These are phyloP conservation scores for Marsdenia floribunda DNA, from an alignment of 257 asterid species.

Conservation along the genomic window DNA sequence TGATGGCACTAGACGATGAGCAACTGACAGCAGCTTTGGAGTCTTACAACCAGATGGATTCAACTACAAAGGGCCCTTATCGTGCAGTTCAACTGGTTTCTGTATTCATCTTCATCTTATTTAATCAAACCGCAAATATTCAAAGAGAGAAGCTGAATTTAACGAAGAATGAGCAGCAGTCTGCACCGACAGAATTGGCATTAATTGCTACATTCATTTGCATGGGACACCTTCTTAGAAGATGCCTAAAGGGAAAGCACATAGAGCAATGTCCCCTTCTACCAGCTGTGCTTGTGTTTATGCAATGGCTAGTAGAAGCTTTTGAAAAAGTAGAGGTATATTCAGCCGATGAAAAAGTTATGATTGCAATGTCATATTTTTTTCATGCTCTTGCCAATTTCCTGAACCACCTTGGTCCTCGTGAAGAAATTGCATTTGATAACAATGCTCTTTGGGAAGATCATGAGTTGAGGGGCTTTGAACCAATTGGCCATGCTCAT, in stretches of 20 bases:
- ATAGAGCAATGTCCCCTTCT: constrained; percentile 45
- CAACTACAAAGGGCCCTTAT: constrained; percentile 63
- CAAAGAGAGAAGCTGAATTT: constrained; percentile 34
- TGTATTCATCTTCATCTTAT: constrained; percentile 54
- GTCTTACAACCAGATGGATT: constrained; percentile 49
- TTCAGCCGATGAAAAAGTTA: constrained; percentile 48
- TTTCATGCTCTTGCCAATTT: constrained; percentile 47
- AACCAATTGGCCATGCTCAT: constrained; percentile 49
- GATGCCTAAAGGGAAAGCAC: constrained; percentile 39
- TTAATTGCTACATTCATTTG: constrained; percentile 54
- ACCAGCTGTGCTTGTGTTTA: constrained; percentile 63
- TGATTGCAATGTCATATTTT: constrained; percentile 54
- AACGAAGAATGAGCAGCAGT: constrained; percentile 27
- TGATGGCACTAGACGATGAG: constrained; percentile 40
- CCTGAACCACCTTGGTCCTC: constrained; percentile 37
- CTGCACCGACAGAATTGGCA: constrained; percentile 41
- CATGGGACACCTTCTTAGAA: constrained; percentile 61
- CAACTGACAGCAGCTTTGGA: constrained; percentile 42
- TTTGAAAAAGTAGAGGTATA: constrained; percentile 35
- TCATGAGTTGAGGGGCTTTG: constrained; percentile 75
- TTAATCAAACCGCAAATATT: constrained; percentile 35
- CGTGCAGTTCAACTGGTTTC: constrained; percentile 75
- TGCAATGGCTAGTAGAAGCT: constrained; percentile 70
- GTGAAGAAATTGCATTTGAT: constrained; percentile 21
- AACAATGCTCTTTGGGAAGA: constrained; percentile 82